Base-by-base conservation (phyloP, 2,329 filamentous ascomycete genomes). In the Neofusicoccum kwambonambiense region DNA sequence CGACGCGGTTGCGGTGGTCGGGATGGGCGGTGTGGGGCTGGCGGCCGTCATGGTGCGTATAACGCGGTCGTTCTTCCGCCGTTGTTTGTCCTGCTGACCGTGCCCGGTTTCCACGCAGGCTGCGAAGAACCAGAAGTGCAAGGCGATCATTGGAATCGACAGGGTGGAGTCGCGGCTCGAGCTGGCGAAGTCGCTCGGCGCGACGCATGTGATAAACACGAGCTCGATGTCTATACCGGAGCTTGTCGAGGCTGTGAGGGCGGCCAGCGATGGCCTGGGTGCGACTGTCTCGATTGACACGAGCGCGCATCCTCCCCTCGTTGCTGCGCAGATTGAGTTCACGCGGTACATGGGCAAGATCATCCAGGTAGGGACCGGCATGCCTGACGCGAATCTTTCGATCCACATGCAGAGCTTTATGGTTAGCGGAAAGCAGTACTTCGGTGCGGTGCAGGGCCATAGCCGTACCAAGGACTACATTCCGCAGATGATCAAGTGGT, bases 211-310 rank as follows among this genome's bases (percentile, higher is more conserved):
- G 0, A 74, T 80, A 34, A 70, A 80, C 62, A 79, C 76, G 12
- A 22, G 15, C 4, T 19, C 22, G 4, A 4, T 60, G 2, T 8
- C 52, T 3, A 34, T n/a, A 8, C 17, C n/a, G 4, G 52, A 54
- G 31, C 50, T 64, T 13, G 70, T 70, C 0, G 71, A 76, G 22
- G 73, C 72, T 2, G 71, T 81, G 5, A 67, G 69, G 7, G 73
- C 72, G 3, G 58, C 77, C 1, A 74, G 77, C 1, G 64, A 63
- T 5, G 50, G 58, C 17, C 39, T 65, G 0, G 82, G 82, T 0
- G 74, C 80, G 0, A 79, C 77, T 1, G 72, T 83, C 49, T 76
- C 77, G 5, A 75, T 85, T 61, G 83, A 85, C 64, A 83, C 82
- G 0, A 83, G 80, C 1, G 83, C 80, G 0, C 76, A 75, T 1